phyloP scores from a whole-genome alignment of 2,329 filamentous ascomycete species.

The Trichoderma pleuroti region DNA sequence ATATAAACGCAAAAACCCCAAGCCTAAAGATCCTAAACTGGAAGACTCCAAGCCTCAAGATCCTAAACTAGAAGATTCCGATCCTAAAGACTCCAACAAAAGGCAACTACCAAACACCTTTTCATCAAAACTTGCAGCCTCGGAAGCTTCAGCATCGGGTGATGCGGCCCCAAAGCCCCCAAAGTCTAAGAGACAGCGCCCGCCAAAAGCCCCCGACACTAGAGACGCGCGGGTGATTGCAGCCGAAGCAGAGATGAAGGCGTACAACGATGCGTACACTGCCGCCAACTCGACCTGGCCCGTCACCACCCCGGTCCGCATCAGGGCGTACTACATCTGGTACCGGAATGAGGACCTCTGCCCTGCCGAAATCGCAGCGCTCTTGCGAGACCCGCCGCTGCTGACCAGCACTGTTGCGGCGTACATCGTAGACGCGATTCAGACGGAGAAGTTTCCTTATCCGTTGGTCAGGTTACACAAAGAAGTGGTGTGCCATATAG shows the following conservation, averaged over 20 bases:
- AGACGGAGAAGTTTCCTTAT: constrained; percentile 48
- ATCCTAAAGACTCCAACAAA: constrained; percentile 21
- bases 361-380: constrained; percentile 47
- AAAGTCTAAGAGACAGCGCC: neutral
- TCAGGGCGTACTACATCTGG: constrained; percentile 66
- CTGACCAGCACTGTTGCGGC: constrained; percentile 50
- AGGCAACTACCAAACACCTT: neutral
- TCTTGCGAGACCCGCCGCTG: constrained; percentile 61
- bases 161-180: neutral
- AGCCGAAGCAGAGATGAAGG: constrained; percentile 39
- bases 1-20: neutral
- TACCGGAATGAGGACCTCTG: constrained; percentile 47
- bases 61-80: neutral
- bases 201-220: neutral
- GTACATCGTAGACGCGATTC: constrained; percentile 58
- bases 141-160: neutral
- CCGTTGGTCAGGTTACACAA: constrained; percentile 42
- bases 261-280: constrained; percentile 31
- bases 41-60: constrained; percentile 21
- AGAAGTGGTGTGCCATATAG: constrained; percentile 42
- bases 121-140: neutral
- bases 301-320: constrained; percentile 30
- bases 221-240: constrained; percentile 42
- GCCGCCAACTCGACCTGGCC: constrained; percentile 27
- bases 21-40: constrained; percentile 20